Percentiles rank a stretch among this genome's conserved stretches.
phyloP scores from a whole-genome alignment of 2,329 filamentous ascomycete species.

The Niveomyces coronatus region DNA sequence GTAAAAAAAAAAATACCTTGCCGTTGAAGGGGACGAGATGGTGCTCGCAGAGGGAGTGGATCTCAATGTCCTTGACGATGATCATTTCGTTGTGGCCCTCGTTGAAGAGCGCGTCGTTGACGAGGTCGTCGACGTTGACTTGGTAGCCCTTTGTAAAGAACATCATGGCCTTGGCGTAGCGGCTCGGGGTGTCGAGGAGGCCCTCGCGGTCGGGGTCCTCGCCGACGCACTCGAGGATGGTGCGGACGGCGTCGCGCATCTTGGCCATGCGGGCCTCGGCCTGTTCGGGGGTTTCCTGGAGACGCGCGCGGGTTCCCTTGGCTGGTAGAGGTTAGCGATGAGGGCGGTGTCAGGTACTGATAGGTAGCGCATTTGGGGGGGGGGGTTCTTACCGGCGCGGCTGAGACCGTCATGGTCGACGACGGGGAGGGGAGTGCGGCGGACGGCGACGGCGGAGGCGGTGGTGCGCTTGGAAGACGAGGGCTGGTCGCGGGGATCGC shows the following conservation, averaged over 20 bases:
- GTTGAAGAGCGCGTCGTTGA: conserved; percentile 90
- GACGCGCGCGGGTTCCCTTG: conserved; percentile 52
- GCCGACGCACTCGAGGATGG: conserved; percentile 57
- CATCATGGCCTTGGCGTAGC: conserved; percentile 92
- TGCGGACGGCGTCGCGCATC: conserved; percentile 52
- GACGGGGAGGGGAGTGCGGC: conserved; percentile 42
- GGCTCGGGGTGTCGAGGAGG: conserved; percentile 59
- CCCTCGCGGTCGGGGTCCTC: conserved; percentile 58
- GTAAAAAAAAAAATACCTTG: conserved; percentile 50
- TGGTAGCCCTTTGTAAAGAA: conserved; percentile 97
- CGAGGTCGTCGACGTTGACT: conserved; percentile 81
- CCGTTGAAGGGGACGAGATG: conserved; percentile 94
- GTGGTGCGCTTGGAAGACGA: conserved; percentile 26
- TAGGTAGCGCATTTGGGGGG: neutral
- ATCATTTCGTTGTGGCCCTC: conserved; percentile 96
- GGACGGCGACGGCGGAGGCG: conserved; percentile 31
- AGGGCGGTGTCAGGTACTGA: conserved; percentile 13
- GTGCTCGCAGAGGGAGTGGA: conserved; percentile 92
- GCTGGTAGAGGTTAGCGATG: conserved; percentile 26
- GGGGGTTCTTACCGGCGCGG: conserved; percentile 38
- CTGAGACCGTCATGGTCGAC: conserved; percentile 54
- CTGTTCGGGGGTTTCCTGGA: conserved; percentile 40
- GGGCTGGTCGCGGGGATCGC: conserved; percentile 48
- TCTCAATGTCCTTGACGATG: conserved; percentile 94
- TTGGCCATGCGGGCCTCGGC: conserved; percentile 42